Base-by-base conservation (phyloP, 192 early-diverging fungal genomes). In the Chytriomyces sp. region DNA sequence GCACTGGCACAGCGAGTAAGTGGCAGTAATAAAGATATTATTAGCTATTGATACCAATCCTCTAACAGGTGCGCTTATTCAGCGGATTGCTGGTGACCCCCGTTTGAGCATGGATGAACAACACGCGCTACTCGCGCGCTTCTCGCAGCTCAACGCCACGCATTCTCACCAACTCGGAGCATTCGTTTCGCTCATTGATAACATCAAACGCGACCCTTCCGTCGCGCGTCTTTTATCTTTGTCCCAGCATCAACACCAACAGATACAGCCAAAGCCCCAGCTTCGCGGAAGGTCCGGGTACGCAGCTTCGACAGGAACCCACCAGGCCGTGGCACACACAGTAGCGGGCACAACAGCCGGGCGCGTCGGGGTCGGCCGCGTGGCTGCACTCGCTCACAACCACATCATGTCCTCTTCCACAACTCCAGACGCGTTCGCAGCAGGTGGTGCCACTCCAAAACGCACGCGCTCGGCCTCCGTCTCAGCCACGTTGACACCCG, bases 401-500 rank as follows among this genome's bases (percentile, higher is more conserved):
- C n/a, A 49, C 8, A 49, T n/a, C 44, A 49, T 49, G 10, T 49
- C 44, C 12, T n/a, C 28, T 32, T 58, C 31, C 28, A 0, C 31
- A 30, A 17, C 31, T 12, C 14, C 19, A 25, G 22, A 14, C 56
- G 56, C 26, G 26, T 58, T 25, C 26, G 5, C 17, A 26, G 19
- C 12, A 25, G 1, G 2, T 26, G 3, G 12, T 32, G 12, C 28
- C 22, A 62, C 60, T 37, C 60, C 60, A 19, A 62, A 62, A 19
- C 26, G 60, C 8, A 33, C 33, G n/a, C 60, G 60, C 60, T 62
- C 60, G 36, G 60, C 60, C 38, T 62, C 60, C 8, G 60, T 62
- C 3, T 31, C 56, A n/a, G n/a, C 56, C 56, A 58, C 12, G 28
- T 31, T 22, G 25, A 8, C 10, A 49, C 44, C 8, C 44, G 8